A percentile compares a stretch with the other conserved stretches of the same genome.
Evolutionary conservation across 2,329 filamentous ascomycete genomes (phyloP).

Genomic region (Epichloe sibirici): DNA sequence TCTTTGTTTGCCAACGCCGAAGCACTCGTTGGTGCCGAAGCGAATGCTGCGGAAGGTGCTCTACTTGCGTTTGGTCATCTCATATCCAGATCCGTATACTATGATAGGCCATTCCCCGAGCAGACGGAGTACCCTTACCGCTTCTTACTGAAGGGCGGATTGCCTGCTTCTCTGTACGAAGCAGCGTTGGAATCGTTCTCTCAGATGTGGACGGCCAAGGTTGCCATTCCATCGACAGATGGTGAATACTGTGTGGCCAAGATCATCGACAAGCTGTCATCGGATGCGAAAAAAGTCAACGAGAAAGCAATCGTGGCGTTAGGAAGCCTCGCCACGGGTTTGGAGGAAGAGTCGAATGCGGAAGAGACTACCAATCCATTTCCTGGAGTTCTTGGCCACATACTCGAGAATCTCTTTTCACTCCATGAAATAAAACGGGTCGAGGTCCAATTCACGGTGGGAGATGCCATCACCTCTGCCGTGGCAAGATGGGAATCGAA

Average conservation of each 20-base stretch:
- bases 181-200: constrained; percentile 31
- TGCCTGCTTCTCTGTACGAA: constrained; percentile 27
- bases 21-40: constrained; percentile 28
- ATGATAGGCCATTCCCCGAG: constrained; percentile 20
- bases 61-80: constrained; percentile 33
- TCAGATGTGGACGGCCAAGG: constrained; percentile 34
- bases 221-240: constrained; percentile 22
- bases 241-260: constrained; percentile 22
- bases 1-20: constrained; percentile 32
- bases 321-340: constrained; percentile 60
- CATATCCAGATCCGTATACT: constrained; percentile 32
- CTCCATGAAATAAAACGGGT: constrained; percentile 76
- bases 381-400: constrained; percentile 31
- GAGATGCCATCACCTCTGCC: constrained; percentile 72
- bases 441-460: constrained; percentile 82
- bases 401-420: constrained; percentile 58
- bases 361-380: constrained; percentile 11
- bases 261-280: constrained; percentile 50
- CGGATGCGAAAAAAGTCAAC: constrained; percentile 65
- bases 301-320: constrained; percentile 73
- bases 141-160: constrained; percentile 19
- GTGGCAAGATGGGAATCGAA: constrained; percentile 75
- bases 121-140: constrained; percentile 18
- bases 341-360: constrained; percentile 21
- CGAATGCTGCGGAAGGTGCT: constrained; percentile 35